phyloP scores from a whole-genome alignment of 352 stramenopile species.

The Globisporangium camurandrum region DNA sequence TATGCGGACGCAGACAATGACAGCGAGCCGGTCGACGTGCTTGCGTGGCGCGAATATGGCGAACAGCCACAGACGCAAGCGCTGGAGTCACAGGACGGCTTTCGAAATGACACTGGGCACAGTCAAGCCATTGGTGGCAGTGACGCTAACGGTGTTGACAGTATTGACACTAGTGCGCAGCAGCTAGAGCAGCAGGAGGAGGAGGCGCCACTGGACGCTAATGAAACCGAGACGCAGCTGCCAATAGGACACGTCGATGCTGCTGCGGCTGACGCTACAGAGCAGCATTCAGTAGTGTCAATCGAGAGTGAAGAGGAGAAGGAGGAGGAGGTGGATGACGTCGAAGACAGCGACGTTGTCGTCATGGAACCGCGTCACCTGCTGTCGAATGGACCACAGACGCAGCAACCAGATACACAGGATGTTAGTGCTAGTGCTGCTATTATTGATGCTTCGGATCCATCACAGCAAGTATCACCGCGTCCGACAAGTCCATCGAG shows the following conservation, averaged over 20 bases:
- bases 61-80: conserved; percentile 8
- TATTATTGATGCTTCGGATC: background rate
- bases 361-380: background rate
- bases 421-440: background rate
- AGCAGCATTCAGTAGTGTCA: too few relatives aligned
- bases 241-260: background rate
- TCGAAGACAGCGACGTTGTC: background rate
- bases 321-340: too few relatives aligned
- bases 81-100: conserved; percentile 3
- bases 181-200: background rate
- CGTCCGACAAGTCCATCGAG: conserved; percentile 1
- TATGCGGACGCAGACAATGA: background rate
- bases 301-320: too few relatives aligned
- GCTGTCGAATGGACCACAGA: background rate
- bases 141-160: conserved; percentile 1
- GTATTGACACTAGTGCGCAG: background rate
- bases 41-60: too few relatives aligned
- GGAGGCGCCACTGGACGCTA: background rate
- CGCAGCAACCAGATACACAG: background rate
- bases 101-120: background rate
- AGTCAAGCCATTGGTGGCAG: too few relatives aligned
- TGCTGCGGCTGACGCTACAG: background rate
- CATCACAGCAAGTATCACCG: background rate
- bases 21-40: too few relatives aligned
- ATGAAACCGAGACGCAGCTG: background rate